Conservation (phyloP, 768 basidiomycete genomes). For the Panaeolus papilionaceus region DNA sequence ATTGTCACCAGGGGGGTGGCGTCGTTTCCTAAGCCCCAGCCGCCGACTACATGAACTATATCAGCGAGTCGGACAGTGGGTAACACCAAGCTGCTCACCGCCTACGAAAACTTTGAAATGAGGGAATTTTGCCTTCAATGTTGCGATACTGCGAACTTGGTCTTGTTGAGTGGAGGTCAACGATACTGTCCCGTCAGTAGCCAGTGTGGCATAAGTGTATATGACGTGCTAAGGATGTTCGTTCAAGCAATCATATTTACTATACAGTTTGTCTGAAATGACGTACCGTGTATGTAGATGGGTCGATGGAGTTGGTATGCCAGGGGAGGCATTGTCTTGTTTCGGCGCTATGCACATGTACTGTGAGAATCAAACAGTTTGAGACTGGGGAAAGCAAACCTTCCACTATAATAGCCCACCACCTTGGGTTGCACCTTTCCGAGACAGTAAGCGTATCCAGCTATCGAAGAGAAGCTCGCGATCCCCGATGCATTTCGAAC, state of each 20-base stretch:
- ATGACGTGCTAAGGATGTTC: not conserved
- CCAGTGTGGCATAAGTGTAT: not conserved
- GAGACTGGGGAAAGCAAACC: not conserved
- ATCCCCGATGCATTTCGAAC: not conserved
- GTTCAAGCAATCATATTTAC: no score
- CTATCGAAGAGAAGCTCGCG: not conserved
- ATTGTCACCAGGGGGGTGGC: not conserved
- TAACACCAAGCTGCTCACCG: not conserved
- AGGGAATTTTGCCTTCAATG: not conserved
- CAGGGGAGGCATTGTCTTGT: not conserved
- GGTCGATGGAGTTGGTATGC: not conserved
- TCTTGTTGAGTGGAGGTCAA: not conserved
- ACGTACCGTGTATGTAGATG: not conserved
- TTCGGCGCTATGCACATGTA: not conserved
- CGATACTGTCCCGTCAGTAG: not conserved
- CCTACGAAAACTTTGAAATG: not conserved
- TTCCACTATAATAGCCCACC: constrained; percentile 5
- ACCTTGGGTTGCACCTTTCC: not conserved
- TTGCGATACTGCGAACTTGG: not conserved
- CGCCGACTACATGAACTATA: not conserved
- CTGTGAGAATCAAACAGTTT: not conserved
- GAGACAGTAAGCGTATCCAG: not conserved
- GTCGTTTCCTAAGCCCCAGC: not conserved
- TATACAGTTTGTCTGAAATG: no score
- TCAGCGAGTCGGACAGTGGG: no score